Evolutionary conservation across 78 protist species (phyloP), one percentile per base, ranked within the genome.

Genomic region (Polysphondylium violaceum): DNA sequence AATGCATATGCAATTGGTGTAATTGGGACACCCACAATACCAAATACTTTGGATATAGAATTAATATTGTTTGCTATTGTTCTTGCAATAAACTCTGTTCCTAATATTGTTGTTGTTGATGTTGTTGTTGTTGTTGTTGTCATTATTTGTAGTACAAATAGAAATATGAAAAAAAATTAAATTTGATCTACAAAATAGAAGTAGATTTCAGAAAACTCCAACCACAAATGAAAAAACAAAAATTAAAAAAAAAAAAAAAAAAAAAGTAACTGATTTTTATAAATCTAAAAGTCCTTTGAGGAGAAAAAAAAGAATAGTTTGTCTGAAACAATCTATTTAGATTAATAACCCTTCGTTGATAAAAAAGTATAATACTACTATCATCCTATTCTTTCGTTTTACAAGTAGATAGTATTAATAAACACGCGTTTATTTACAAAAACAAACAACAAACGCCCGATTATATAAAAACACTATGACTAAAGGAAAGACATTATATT

Each of bases 21-120:
- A 23, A 86, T 88, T 2, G 92, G 95, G 21, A 93, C 85, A 58
- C 92, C 93, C 4, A 93, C 95, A 23, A 83, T 63, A 41, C 95
- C 95, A 76, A 83, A 83, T 43, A 76, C 27, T 50, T 86, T 64
- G 47, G 58, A 67, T 36, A 93, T 74, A 25, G 88, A 92, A n/a
- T n/a, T n/a, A n/a, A n/a, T n/a, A 38, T 27, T 36, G 12, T 44
- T 35, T 23, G 68, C 72, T 6, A 85, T 74, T 36, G 67, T 38
- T 56, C 56, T 74, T 74, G 81, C 64, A n/a, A 74, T 74, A 29
- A 74, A 36, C 31, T 74, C 53, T 27, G 56, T 25, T 12, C 67
- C 67, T 16, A 50, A 38, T 63, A 72, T 71, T 38, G 3, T 38
- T 40, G 35, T n/a, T 47, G 11, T 47, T 47, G 11, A 47, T 47